Percentiles rank a stretch among this genome's conserved stretches.
Conservation (phyloP, 352 stramenopile species). For the Hyaloperonospora arabidopsidis region DNA sequence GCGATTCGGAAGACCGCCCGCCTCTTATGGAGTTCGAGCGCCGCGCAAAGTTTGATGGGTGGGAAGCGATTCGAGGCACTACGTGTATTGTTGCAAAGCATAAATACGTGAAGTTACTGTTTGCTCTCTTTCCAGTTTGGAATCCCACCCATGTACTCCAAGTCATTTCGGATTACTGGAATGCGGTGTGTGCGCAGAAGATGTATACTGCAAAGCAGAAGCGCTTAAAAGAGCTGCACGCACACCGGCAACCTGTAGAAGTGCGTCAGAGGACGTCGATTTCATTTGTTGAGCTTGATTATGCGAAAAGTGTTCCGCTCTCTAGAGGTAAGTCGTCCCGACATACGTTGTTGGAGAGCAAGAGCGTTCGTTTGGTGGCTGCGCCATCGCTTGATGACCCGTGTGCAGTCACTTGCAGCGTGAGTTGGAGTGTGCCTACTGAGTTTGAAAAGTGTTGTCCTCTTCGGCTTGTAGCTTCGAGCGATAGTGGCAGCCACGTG, state of each 20-base stretch:
- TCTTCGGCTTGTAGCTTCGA: conserved; percentile 52
- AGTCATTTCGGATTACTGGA: conserved; percentile 36
- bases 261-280: conserved; percentile 22
- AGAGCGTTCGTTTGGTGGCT: conserved; percentile 42
- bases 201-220: conserved; percentile 20
- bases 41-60: conserved; percentile 70
- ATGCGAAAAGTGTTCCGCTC: conserved; percentile 45
- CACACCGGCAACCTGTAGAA: conserved; percentile 23
- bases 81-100: conserved; percentile 36
- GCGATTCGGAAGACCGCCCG: conserved; percentile 40
- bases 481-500: conserved; percentile 47
- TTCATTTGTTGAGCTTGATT: conserved; percentile 59
- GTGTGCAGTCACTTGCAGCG: conserved; percentile 49
- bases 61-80: conserved; percentile 55
- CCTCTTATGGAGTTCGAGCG: conserved; percentile 62
- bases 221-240: conserved; percentile 20
- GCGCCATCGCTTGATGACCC: conserved; percentile 51
- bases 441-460: conserved; percentile 64
- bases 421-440: conserved; percentile 46
- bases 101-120: conserved; percentile 75
- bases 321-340: conserved; percentile 36
- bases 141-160: conserved; percentile 50
- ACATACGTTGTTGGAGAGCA: conserved; percentile 48
- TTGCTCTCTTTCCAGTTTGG: conserved; percentile 65
- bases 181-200: conserved; percentile 22